phyloP scores from a whole-genome alignment of 2,329 filamentous ascomycete genomes.

The Grosmannia clavigera region DNA sequence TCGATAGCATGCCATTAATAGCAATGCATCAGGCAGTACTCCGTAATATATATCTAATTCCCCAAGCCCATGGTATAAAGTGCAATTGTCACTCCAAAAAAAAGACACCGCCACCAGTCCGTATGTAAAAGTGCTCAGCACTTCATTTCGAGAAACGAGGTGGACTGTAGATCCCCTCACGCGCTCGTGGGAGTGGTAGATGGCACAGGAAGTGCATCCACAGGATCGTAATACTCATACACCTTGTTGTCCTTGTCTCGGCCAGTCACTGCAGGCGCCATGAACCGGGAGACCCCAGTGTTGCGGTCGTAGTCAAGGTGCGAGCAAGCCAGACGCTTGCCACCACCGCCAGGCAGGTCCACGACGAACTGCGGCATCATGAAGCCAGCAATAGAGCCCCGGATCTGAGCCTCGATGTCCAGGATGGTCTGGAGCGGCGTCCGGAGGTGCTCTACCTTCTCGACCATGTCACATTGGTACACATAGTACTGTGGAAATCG shows the following conservation, averaged over 20 bases:
- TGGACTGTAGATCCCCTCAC: background rate
- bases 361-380: constrained; percentile 51
- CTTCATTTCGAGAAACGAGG: background rate
- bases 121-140: background rate
- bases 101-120: background rate
- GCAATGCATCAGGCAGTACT: too few relatives aligned
- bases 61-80: too few relatives aligned
- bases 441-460: constrained; percentile 47
- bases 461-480: constrained; percentile 53
- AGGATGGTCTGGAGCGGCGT: constrained; percentile 48
- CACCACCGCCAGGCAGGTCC: constrained; percentile 50
- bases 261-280: constrained; percentile 39
- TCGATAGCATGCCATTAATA: too few relatives aligned
- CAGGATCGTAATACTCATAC: constrained; percentile 47
- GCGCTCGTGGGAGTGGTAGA: background rate
- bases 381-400: constrained; percentile 50
- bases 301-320: constrained; percentile 38
- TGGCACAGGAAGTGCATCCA: constrained; percentile 12
- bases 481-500: constrained; percentile 42
- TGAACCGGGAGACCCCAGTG: constrained; percentile 42
- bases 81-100: too few relatives aligned
- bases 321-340: constrained; percentile 46
- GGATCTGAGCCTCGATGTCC: constrained; percentile 42
- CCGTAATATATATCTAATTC: too few relatives aligned
- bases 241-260: constrained; percentile 29